Evolutionary conservation across 2,329 filamentous ascomycete genomes (phyloP), one percentile per base, ranked within the genome.

Genomic region (Aspergillus hortae): DNA sequence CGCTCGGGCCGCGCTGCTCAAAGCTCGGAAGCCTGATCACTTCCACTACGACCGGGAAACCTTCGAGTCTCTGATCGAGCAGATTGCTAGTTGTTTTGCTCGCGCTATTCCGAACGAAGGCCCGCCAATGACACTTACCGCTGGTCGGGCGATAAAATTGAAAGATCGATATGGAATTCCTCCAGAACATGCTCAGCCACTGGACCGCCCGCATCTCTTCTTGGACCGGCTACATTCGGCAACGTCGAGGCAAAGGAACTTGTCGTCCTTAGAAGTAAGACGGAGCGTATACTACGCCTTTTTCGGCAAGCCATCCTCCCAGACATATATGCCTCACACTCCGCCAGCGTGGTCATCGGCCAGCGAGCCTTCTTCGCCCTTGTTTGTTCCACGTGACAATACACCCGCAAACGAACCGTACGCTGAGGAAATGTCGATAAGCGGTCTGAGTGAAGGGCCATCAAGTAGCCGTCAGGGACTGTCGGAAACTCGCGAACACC

Each of bases 141-240:
- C 41, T 17, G 47, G 41, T 19, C 47, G 40, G 17, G 47, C 47
- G 25, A 44, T 44, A 15, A 43, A 49, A 42, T 32, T 44, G 27
- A 44, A 49, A 42, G 47, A 49, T n/a, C 47, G 47, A 10, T 49
- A 17, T 49, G 47, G 47, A 44, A 32, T 49, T 43, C 47, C 47
- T 44, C 47, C 25, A 10, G 41, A 44, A 23, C 30, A 49, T 32
- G 25, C 30, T 42, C 47, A 44, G 41, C 47, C 23, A 25, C 41
- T 49, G 27, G 47, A 49, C 30, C 27, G 47, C 7, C 41, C 47
- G 27, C 47, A 44, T 44, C n/a, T 49, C 30, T 49, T 49, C 47
- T 25, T 44, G 12, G 47, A 49, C 41, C 23, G 12, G 14, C 27
- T 49, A 38, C 41, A 49, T 42, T 44, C 40, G 27, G 41, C 27